phyloP scores from a whole-genome alignment of 495 filamentous ascomycete genomes.

The Penicillium lagena region DNA sequence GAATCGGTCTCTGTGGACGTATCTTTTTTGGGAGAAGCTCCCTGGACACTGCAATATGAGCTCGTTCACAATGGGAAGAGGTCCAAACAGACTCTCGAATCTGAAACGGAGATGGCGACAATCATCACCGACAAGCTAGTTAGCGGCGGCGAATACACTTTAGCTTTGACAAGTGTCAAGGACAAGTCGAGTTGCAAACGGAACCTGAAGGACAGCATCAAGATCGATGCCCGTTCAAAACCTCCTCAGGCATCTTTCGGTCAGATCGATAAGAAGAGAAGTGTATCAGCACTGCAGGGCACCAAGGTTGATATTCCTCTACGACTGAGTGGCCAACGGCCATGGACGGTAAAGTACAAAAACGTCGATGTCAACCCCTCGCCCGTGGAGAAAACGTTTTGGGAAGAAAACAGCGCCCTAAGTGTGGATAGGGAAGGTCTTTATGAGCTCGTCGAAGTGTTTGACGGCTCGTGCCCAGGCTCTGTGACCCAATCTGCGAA shows the following conservation, averaged over 20 bases:
- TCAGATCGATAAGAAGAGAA: constrained; percentile 67
- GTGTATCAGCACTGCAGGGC: constrained; percentile 67
- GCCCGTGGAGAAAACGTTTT: constrained; percentile 43
- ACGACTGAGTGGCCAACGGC: constrained; percentile 72
- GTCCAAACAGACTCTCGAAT: constrained; percentile 56
- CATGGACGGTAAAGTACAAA: constrained; percentile 73
- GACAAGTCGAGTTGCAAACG: constrained; percentile 83
- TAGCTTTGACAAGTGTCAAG: constrained; percentile 76
- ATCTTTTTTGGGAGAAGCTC: constrained; percentile 68
- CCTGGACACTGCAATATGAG: constrained; percentile 90
- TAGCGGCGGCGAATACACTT: constrained; percentile 79
- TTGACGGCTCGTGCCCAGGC: constrained; percentile 74
- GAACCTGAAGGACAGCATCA: constrained; percentile 70
- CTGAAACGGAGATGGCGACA: constrained; percentile 51
- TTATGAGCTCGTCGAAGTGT: constrained; percentile 72
- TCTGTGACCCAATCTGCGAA: constrained; percentile 64
- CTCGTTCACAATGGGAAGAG: constrained; percentile 85
- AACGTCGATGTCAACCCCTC: constrained; percentile 45
- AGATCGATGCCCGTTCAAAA: constrained; percentile 79
- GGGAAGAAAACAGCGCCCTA: constrained; percentile 64
- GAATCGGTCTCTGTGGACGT: constrained; percentile 69
- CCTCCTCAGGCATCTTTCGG: constrained; percentile 81
- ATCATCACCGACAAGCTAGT: constrained; percentile 68
- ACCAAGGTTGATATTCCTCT: constrained; percentile 68
- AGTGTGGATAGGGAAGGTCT: constrained; percentile 58